Conservation (phyloP, 73 alveolate species). For the Paramecium pentaurelia region DNA sequence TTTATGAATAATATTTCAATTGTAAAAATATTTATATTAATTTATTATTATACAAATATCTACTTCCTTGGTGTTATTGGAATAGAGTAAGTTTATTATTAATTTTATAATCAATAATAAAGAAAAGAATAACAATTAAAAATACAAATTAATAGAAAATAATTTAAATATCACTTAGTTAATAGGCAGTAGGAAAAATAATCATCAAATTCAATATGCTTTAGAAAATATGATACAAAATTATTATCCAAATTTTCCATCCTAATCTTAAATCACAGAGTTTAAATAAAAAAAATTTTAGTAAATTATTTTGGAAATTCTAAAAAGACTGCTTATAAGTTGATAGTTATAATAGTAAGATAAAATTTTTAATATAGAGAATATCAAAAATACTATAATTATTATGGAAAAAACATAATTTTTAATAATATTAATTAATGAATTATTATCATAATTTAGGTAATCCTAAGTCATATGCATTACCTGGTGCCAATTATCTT, state of each 20-base stretch:
- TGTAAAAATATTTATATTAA: background rate
- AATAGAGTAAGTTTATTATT: background rate
- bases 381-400: too few relatives aligned
- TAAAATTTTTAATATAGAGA: too few relatives aligned
- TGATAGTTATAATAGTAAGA: too few relatives aligned
- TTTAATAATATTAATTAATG: background rate
- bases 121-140: too few relatives aligned
- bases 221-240: background rate
- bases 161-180: background rate
- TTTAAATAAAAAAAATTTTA: too few relatives aligned
- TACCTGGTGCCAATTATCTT: conserved; percentile 23
- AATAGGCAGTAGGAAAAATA: too few relatives aligned
- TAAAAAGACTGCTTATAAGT: too few relatives aligned
- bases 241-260: background rate
- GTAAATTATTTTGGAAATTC: too few relatives aligned
- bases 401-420: too few relatives aligned
- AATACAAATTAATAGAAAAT: background rate
- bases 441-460: conserved; percentile 7
- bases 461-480: background rate
- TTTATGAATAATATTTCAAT: background rate
- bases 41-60: background rate
- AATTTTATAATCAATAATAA: too few relatives aligned
- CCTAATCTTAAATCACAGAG: background rate
- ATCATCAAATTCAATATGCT: too few relatives aligned
- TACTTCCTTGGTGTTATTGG: background rate